These are phyloP conservation scores for Pelargonium citronellum DNA, from an alignment of 441 rosid genomes.

Conservation along the genomic window DNA sequence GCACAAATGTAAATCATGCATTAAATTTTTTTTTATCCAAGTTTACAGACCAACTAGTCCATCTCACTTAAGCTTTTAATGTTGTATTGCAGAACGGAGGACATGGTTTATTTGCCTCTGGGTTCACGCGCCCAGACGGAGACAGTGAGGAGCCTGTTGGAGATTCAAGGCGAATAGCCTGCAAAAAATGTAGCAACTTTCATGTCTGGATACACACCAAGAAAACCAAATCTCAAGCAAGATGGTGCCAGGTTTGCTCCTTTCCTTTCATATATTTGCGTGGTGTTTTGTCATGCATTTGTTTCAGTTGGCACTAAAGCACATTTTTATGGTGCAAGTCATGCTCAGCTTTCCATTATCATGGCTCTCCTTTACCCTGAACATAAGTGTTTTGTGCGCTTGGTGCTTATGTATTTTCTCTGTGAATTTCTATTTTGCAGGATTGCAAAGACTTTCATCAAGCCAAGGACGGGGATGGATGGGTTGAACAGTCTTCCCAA, in stretches of 20 bases:
- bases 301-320: neutral
- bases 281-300: conserved; percentile 4
- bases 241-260: conserved; percentile 95
- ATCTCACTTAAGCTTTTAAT: conserved; percentile 23
- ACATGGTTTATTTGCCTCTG: conserved; percentile 55
- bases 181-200: conserved; percentile 71
- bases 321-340: conserved; percentile 12
- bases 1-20: neutral
- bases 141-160: conserved; percentile 56
- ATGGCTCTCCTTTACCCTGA: conserved; percentile 8
- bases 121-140: conserved; percentile 52
- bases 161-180: conserved; percentile 76
- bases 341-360: conserved; percentile 5
- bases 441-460: conserved; percentile 91
- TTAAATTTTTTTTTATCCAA: too few relatives aligned
- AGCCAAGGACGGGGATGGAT: conserved; percentile 98
- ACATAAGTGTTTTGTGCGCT: conserved; percentile 5
- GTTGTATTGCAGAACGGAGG: conserved; percentile 41
- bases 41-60: neutral
- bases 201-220: conserved; percentile 73
- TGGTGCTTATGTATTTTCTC: conserved; percentile 17
- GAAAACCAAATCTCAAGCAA: conserved; percentile 77
- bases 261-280: conserved; percentile 7
- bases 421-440: conserved; percentile 37
- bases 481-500: conserved; percentile 89